Evolutionary conservation across 768 basidiomycete species (phyloP), one percentile per base, ranked within the genome.

Genomic region (Suillus brevipes): DNA sequence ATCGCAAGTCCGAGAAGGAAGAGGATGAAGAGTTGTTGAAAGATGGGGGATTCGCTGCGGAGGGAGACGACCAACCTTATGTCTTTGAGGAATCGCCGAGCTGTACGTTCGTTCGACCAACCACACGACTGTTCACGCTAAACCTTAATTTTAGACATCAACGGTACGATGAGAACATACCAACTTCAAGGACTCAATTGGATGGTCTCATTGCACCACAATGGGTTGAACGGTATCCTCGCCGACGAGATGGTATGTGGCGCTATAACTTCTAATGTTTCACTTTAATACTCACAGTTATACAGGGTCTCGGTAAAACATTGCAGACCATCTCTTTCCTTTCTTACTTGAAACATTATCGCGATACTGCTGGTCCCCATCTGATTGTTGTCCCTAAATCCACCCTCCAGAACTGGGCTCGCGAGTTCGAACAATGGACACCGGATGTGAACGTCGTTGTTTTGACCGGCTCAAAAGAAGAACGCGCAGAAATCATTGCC

Each of bases 341-440:
- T 31, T 87, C 94, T 6, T 99, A 97, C 75, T 89, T 99, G 67
- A 95, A 92, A 73, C 90, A 95, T 74, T 88, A 95, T 74, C 85
- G 84, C 28, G 84, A 84, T 64, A 89, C 85, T 62, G 66, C 78
- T 20, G 96, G 97, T 2, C 95, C 94, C 4, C 97, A 99, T 76
- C 86, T 99, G 28, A 87, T 99, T 72, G 93, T 99, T 65, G 97
- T 99, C 6, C 97, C 97, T n/a, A 99, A 99, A 78, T 96, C 95
- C 2, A 99, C 97, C 0, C 82, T 99, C 31, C 94, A 99, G 75
- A 99, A 99, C 74, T 99, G 97, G 97, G 80, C 85, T 20, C 89
- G 97, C 69, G 97, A 99, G 78, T 95, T 99, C 69, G 86, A 84
- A 66, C 85, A 83, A 67, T 99, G 97, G 97, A 89, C 92, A 0